Conservation (phyloP, 1,284 basidiomycete species). For the Ceratobasidium sp. region DNA sequence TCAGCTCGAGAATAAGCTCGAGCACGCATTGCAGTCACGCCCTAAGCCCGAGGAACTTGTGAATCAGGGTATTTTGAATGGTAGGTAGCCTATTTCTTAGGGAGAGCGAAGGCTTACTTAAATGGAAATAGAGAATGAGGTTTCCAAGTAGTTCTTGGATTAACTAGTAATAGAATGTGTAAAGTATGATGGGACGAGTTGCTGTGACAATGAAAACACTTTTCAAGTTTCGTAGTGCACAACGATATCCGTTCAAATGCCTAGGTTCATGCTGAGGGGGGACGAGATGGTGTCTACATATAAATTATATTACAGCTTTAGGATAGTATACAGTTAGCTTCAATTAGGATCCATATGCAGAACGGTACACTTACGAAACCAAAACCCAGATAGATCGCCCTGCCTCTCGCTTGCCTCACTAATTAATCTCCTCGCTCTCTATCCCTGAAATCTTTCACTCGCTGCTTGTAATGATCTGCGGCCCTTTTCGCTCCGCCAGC, state of each 20-base stretch:
- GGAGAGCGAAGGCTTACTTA: conserved; percentile 3
- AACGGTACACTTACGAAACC: background rate
- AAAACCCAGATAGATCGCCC: background rate
- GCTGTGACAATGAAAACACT: conserved; percentile 33
- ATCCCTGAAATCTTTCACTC: conserved; percentile 37
- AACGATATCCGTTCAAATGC: background rate
- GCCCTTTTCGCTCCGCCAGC: conserved; percentile 76
- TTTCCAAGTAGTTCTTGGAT: conserved; percentile 38
- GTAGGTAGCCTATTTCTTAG: conserved; percentile 58
- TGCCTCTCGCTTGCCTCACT: background rate
- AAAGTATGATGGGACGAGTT: conserved; percentile 2
- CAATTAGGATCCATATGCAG: too few relatives aligned
- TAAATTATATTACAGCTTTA: conserved; percentile 8
- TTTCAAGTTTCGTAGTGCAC: background rate
- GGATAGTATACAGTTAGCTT: too few relatives aligned
- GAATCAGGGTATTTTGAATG: conserved; percentile 76
- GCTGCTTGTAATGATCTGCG: conserved; percentile 62
- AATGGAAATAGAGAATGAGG: conserved; percentile 51
- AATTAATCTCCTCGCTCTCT: conserved; percentile 32
- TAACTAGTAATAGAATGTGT: background rate
- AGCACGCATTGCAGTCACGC: conserved; percentile 73
- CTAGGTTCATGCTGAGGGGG: conserved; percentile 4
- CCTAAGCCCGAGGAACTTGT: conserved; percentile 79
- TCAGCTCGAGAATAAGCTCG: conserved; percentile 81
- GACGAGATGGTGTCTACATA: background rate